A percentile compares a stretch with the other conserved stretches of the same genome.
Evolutionary conservation across 805 yeast genomes (phyloP).

Genomic region (Hanseniaspora pseudoguilliermondii): DNA sequence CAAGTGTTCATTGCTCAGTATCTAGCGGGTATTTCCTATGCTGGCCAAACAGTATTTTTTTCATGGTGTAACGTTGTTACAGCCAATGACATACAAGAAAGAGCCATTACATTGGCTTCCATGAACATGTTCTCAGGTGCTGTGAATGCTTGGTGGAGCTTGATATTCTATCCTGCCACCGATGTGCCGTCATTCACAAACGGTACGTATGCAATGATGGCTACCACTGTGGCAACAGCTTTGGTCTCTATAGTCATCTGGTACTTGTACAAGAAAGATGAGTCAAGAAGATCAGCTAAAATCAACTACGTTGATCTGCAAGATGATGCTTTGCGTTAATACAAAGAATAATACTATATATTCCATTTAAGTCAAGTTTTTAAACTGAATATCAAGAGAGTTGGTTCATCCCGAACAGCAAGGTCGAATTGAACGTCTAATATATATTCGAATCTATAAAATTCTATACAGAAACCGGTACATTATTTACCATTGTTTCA

Average conservation of each 20-base stretch:
- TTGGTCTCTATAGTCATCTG: constrained; percentile 33
- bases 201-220: constrained; percentile 48
- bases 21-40: constrained; percentile 40
- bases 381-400: too few species aligned
- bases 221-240: constrained; percentile 35
- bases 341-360: background rate
- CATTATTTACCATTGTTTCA: too few species aligned
- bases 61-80: constrained; percentile 55
- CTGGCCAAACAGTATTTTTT: constrained; percentile 49
- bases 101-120: constrained; percentile 52
- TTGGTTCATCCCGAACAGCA: too few species aligned
- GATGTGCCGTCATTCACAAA: constrained; percentile 39
- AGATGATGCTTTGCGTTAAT: constrained; percentile 7
- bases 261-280: constrained; percentile 32
- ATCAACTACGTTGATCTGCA: constrained; percentile 17
- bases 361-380: background rate
- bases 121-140: constrained; percentile 56
- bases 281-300: constrained; percentile 15
- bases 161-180: constrained; percentile 40
- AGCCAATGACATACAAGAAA: constrained; percentile 45
- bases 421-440: too few species aligned
- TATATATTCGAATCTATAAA: too few species aligned
- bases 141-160: constrained; percentile 53
- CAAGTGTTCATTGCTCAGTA: constrained; percentile 44
- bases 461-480: too few species aligned